Conservation (phyloP, 2,329 filamentous ascomycete species). For the Pseudogymnoascus sp. region DNA sequence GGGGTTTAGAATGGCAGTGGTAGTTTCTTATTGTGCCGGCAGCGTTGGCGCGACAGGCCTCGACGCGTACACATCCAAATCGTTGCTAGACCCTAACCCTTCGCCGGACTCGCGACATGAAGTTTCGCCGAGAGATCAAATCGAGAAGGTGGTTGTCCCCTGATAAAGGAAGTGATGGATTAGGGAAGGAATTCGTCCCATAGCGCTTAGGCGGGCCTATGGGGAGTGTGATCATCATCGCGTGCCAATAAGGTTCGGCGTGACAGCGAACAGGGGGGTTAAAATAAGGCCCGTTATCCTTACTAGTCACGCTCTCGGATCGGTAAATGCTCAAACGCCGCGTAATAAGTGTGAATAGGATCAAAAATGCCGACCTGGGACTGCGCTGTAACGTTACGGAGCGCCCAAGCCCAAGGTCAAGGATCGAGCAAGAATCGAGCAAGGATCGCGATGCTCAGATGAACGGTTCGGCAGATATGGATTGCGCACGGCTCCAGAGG, state of each 20-base stretch:
- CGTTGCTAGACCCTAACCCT: background rate
- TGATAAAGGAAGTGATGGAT: constrained; percentile 1
- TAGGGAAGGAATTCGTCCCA: background rate
- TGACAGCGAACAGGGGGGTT: background rate
- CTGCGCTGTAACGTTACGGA: constrained; percentile 1
- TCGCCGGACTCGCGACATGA: background rate
- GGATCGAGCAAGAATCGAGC: background rate
- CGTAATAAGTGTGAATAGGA: background rate
- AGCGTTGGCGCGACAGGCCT: background rate
- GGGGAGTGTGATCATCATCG: background rate
- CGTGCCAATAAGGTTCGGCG: constrained; percentile 10
- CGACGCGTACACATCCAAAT: background rate
- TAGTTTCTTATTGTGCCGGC: background rate
- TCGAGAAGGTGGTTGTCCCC: constrained; percentile 4
- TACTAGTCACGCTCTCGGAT: constrained; percentile 8
- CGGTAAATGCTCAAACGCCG: background rate
- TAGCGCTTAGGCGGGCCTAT: constrained; percentile 1
- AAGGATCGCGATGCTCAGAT: constrained; percentile 6
- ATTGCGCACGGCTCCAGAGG: background rate
- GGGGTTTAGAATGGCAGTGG: background rate
- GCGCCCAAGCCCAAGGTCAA: background rate
- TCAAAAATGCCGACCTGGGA: constrained; percentile 7
- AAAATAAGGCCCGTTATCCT: constrained; percentile 8
- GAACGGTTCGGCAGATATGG: constrained; percentile 2
- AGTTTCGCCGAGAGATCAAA: background rate